A percentile compares a stretch with the other conserved stretches of the same genome.
Conservation (phyloP, 2,329 filamentous ascomycete genomes). For the Torrubiellomyces zombiae region DNA sequence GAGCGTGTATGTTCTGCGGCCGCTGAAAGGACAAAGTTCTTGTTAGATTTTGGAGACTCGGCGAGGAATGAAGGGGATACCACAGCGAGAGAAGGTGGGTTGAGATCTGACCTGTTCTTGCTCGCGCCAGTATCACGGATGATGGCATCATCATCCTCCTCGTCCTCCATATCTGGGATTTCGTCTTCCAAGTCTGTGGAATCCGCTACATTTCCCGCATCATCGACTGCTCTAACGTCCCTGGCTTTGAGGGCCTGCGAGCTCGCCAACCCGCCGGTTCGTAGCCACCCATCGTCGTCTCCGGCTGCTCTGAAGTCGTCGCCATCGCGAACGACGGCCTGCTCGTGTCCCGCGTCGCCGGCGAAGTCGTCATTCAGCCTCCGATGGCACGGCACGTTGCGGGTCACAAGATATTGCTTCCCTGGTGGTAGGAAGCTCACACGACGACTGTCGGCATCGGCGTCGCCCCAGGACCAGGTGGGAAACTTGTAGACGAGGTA, state of each 20-base stretch:
- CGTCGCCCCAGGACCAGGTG: constrained; percentile 92
- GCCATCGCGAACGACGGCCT: constrained; percentile 70
- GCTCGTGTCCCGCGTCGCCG: constrained; percentile 70
- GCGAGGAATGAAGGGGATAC: background rate
- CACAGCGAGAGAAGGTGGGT: too few relatives aligned
- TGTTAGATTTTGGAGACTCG: background rate
- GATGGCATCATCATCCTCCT: constrained; percentile 93
- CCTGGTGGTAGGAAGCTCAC: constrained; percentile 67
- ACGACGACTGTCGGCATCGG: constrained; percentile 63
- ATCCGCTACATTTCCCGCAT: constrained; percentile 72
- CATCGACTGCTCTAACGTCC: constrained; percentile 78
- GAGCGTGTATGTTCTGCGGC: constrained; percentile 84
- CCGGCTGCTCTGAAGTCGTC: constrained; percentile 38
- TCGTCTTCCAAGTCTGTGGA: constrained; percentile 56
- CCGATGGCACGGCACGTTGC: constrained; percentile 84
- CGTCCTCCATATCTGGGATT: constrained; percentile 97
- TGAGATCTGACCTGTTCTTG: constrained; percentile 27
- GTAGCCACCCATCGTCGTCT: constrained; percentile 79
- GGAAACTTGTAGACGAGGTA: constrained; percentile 99
- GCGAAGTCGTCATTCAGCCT: constrained; percentile 88
- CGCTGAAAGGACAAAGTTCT: constrained; percentile 36
- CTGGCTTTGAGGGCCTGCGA: constrained; percentile 59
- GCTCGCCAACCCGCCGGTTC: constrained; percentile 64
- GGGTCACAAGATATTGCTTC: constrained; percentile 91
- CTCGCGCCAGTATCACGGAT: constrained; percentile 54